These are phyloP conservation scores for Paecilomyces dactylethromorphus DNA, from an alignment of 2,329 filamentous ascomycete genomes.

Conservation along the genomic window DNA sequence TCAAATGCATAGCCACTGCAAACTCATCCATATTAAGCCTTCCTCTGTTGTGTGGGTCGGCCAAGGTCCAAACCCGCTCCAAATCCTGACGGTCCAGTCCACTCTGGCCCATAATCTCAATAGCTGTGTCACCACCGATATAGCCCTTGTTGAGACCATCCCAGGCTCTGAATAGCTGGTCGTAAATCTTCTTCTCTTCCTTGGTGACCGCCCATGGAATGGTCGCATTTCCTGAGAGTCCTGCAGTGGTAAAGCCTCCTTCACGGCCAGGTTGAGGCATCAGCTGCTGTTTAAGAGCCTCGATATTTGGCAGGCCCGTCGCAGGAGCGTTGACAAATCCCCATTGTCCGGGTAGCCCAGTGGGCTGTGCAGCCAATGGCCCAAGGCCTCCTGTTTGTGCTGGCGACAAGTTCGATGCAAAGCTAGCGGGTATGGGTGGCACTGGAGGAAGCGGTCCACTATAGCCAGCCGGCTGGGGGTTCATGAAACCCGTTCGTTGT, in stretches of 20 bases:
- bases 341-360: conserved; percentile 90
- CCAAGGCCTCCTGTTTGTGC: conserved; percentile 59
- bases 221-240: conserved; percentile 85
- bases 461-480: conserved; percentile 71
- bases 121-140: conserved; percentile 84
- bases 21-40: conserved; percentile 95
- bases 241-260: conserved; percentile 74
- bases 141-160: conserved; percentile 90
- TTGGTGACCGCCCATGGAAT: conserved; percentile 99
- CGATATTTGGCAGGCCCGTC: conserved; percentile 85
- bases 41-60: conserved; percentile 89
- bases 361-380: conserved; percentile 83
- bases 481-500: conserved; percentile 65
- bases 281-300: conserved; percentile 85
- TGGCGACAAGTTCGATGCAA: conserved; percentile 57
- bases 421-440: conserved; percentile 71
- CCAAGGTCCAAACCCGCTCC: conserved; percentile 89
- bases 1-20: conserved; percentile 97
- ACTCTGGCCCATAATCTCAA: conserved; percentile 96
- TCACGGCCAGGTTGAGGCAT: conserved; percentile 96
- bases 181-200: conserved; percentile 95
- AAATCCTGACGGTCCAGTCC: conserved; percentile 85
- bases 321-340: conserved; percentile 94
- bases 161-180: conserved; percentile 92
- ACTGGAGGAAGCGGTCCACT: conserved; percentile 72